These are phyloP conservation scores for Psidium friedrichsthalianum DNA, from an alignment of 345 rosid species.

Conservation along the genomic window DNA sequence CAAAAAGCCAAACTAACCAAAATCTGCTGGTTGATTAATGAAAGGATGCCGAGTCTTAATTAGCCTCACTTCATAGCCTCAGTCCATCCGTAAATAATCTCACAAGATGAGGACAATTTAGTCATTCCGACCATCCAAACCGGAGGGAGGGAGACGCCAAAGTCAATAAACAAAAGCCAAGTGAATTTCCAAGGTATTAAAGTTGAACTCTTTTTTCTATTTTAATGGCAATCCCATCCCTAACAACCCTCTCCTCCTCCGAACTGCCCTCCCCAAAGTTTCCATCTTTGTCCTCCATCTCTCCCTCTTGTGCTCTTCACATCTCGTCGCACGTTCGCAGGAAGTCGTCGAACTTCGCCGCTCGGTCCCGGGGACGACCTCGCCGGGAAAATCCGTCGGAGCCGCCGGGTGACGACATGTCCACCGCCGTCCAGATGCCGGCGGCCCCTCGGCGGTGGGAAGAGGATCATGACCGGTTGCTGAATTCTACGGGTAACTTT, in stretches of 20 bases:
- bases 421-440: conserved; percentile 9
- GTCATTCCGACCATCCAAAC: not conserved
- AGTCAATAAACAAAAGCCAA: not conserved
- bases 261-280: conserved; percentile 14
- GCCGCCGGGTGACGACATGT: conserved; percentile 15
- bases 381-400: conserved; percentile 12
- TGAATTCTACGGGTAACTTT: not conserved
- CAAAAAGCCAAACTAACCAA: not conserved
- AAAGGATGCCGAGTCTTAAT: not conserved
- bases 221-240: conserved; percentile 18
- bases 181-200: not conserved
- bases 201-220: not conserved
- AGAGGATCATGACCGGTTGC: not conserved
- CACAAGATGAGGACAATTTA: not conserved
- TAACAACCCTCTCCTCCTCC: conserved; percentile 9
- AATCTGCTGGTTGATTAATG: not conserved
- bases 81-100: not conserved
- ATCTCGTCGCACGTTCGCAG: not conserved
- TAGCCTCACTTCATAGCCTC: not conserved
- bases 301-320: not conserved
- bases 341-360: not conserved
- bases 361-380: conserved; percentile 1
- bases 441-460: not conserved
- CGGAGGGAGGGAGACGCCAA: not conserved
- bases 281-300: not conserved